Base-by-base conservation (phyloP, 2,329 filamentous ascomycete genomes). In the Ascochyta pisi region DNA sequence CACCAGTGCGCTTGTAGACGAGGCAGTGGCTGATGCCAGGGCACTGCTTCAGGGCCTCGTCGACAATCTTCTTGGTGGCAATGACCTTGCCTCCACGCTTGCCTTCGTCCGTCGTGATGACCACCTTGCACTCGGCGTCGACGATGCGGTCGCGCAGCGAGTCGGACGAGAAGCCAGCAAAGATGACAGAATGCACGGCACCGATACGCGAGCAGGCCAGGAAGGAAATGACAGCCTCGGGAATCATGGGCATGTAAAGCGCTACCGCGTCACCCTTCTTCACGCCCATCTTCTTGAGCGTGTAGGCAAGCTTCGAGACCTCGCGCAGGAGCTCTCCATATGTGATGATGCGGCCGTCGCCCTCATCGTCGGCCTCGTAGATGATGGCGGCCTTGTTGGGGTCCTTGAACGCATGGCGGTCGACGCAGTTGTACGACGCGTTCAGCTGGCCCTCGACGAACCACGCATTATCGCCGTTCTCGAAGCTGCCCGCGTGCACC, bases 221-320 rank as follows among this genome's bases (percentile, higher is more conserved):
- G 77, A 99, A 91, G 50, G 95, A 89, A 70, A 99, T 83, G 55
- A 99, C 71, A 6, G 95, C 95, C 79, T 99, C 94, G 52, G 95
- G 95, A 77, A 99, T 96, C 95, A 99, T 99, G 76, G 95, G 95
- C 63, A 99, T 81, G 82, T 99, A 99, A 65, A 99, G 90, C 61
- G 92, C 95, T 54, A 99, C 93, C 4, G 93, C 96, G 79, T 99
- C 95, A 52, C 95, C 95, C 83, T 97, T 98, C 82, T 89, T 88
- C 58, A 99, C 94, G 61, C 95, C 95, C 86, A 96, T 95, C 81
- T 94, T 86, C 83, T 93, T 96, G 67, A 99, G 84, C 23, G 90
- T 89, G 82, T 91, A 92, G 40, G 95, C 90, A 15, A 92, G 87
- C 77, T 86, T 89, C 71, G 89, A 97, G 47, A 99, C 94, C 77